Conservation (phyloP, 2,329 filamentous ascomycete genomes). For the Diplodia sapinea region DNA sequence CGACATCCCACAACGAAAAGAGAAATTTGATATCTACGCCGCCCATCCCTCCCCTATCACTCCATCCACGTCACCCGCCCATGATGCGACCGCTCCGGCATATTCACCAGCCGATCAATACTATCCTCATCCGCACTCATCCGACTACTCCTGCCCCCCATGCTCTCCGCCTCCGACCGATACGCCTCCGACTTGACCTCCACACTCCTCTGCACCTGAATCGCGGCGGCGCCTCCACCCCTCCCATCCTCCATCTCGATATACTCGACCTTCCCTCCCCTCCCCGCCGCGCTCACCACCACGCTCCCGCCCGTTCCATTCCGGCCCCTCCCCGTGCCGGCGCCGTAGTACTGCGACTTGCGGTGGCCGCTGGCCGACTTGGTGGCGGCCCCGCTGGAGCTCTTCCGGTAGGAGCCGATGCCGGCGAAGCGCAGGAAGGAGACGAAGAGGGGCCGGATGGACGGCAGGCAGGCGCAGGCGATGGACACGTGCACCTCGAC, state of each 20-base stretch:
- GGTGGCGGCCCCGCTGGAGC: neutral
- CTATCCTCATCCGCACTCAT: slow-evolving; percentile 22
- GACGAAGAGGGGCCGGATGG: slow-evolving; percentile 43
- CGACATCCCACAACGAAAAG: no score
- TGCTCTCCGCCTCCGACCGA: neutral
- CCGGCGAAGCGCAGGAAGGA: slow-evolving; percentile 46
- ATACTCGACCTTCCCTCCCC: neutral
- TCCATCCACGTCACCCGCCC: slow-evolving; percentile 2
- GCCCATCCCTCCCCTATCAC: neutral
- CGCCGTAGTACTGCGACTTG: neutral
- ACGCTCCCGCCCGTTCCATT: neutral
- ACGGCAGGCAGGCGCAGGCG: slow-evolving; percentile 45
- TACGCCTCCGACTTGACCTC: slow-evolving; percentile 20
- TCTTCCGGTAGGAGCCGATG: slow-evolving; percentile 25
- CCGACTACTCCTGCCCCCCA: neutral
- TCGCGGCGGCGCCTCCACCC: neutral
- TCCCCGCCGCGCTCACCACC: neutral
- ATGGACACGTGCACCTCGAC: slow-evolving; percentile 44
- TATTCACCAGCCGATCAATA: slow-evolving; percentile 13
- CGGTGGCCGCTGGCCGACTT: neutral
- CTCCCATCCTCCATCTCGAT: slow-evolving; percentile 12
- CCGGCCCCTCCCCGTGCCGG: no score
- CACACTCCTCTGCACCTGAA: slow-evolving; percentile 9
- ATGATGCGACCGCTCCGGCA: slow-evolving; percentile 14
- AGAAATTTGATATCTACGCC: neutral